Evolutionary conservation across 2,329 filamentous ascomycete genomes (phyloP).

Genomic region (Knoxdaviesia capensis): DNA sequence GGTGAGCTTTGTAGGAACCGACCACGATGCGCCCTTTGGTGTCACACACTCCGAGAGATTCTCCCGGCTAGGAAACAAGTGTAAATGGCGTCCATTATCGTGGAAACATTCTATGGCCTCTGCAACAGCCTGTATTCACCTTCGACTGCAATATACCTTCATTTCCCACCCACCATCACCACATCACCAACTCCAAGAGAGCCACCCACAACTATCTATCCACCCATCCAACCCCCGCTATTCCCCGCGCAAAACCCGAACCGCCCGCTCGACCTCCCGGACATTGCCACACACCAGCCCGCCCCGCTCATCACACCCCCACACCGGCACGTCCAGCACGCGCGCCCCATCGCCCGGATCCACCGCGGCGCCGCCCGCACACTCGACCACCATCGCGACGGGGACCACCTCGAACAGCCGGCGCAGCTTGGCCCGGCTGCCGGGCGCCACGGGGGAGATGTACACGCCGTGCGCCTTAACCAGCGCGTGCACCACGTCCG

Average conservation of each 20-base stretch:
- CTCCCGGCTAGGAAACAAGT: too few relatives aligned
- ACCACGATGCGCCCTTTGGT: too few relatives aligned
- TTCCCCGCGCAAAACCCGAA: not conserved
- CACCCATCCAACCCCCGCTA: too few relatives aligned
- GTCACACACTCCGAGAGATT: too few relatives aligned
- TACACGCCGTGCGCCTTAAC: conserved; percentile 43
- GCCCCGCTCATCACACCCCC: conserved; percentile 25
- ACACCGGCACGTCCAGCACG: conserved; percentile 18
- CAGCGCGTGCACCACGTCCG: conserved; percentile 37
- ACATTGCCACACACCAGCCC: conserved; percentile 28
- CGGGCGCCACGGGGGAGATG: conserved; percentile 30
- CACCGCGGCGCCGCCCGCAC: conserved; percentile 33
- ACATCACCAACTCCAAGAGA: too few relatives aligned
- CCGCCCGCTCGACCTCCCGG: conserved; percentile 22
- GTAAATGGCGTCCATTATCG: too few relatives aligned
- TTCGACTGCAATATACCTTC: too few relatives aligned
- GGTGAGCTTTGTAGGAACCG: too few relatives aligned
- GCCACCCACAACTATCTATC: too few relatives aligned
- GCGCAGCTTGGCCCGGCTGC: conserved; percentile 34
- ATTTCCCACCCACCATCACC: too few relatives aligned
- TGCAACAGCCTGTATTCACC: too few relatives aligned
- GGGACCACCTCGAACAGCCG: conserved; percentile 38
- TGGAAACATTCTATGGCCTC: too few relatives aligned
- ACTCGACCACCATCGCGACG: conserved; percentile 38
- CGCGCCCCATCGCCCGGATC: conserved; percentile 22